Evolutionary conservation across 2,329 filamentous ascomycete genomes (phyloP).

Genomic region (Monascus ruber): DNA sequence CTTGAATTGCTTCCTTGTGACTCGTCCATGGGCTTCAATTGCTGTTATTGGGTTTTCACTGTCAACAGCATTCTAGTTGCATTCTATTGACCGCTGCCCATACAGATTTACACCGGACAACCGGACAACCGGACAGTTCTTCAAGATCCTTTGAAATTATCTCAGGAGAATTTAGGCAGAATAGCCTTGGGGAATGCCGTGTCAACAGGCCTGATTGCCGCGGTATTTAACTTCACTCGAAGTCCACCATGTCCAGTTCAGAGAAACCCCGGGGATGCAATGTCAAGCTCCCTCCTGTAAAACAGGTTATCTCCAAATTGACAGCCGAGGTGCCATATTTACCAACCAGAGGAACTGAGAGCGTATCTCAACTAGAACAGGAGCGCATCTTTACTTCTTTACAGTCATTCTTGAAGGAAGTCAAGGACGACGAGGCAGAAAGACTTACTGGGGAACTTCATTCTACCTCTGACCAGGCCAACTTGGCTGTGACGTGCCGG

Average conservation of each 20-base stretch:
- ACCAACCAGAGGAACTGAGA: conserved; percentile 7
- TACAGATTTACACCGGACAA: no score
- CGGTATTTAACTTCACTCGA: no score
- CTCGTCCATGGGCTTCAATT: no score
- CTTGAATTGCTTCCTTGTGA: no score
- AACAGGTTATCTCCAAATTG: conserved; percentile 15
- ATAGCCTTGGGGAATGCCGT: no score
- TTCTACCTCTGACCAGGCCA: conserved; percentile 18
- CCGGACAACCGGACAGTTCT: no score
- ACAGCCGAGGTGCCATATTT: conserved; percentile 10
- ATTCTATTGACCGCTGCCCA: no score
- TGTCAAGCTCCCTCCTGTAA: conserved; percentile 15
- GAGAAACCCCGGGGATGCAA: background rate
- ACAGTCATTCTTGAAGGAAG: conserved; percentile 16
- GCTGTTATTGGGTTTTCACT: no score
- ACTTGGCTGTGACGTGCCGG: conserved; percentile 13
- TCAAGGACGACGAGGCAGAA: conserved; percentile 13
- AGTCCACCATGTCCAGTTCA: background rate
- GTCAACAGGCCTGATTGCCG: no score
- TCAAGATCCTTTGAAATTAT: no score
- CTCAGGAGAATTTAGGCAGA: no score
- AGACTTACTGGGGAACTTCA: conserved; percentile 15
- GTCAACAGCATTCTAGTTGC: no score
- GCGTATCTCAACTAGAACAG: conserved; percentile 17
- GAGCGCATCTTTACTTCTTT: conserved; percentile 23